These are phyloP conservation scores for Letharia columbiana DNA, from an alignment of 495 filamentous ascomycete species.

Conservation along the genomic window DNA sequence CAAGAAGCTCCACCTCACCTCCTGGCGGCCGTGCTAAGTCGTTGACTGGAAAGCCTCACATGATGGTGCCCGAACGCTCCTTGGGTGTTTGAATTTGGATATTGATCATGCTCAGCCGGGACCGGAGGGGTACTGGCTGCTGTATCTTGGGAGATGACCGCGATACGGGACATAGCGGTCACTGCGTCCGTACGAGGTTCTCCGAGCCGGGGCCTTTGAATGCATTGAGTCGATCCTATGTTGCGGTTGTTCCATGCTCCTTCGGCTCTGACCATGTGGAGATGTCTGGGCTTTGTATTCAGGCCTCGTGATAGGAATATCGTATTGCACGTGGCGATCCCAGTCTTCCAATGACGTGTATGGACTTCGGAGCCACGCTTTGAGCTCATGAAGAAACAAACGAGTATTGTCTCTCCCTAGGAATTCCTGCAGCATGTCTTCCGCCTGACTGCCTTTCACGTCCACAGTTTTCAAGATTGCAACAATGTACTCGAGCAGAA, in stretches of 20 bases:
- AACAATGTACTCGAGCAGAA: conserved; percentile 80
- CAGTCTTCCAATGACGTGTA: conserved; percentile 60
- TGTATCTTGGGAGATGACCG: neutral
- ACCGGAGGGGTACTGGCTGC: neutral
- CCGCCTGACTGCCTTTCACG: conserved; percentile 79
- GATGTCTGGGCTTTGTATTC: neutral
- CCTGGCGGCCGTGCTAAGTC: neutral
- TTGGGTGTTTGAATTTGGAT: neutral
- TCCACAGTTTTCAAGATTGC: conserved; percentile 86
- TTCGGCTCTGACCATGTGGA: neutral
- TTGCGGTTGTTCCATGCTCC: neutral
- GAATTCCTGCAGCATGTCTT: conserved; percentile 81
- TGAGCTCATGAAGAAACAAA: conserved; percentile 78
- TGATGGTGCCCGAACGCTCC: neutral
- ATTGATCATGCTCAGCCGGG: neutral
- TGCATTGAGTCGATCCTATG: neutral
- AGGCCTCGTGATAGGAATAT: conserved; percentile 13
- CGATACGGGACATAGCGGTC: conserved; percentile 9
- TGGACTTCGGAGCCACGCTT: conserved; percentile 73
- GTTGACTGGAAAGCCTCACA: neutral
- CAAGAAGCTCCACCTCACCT: neutral
- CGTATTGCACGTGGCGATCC: conserved; percentile 77
- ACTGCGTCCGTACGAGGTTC: neutral
- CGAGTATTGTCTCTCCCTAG: conserved; percentile 68
- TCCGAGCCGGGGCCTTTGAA: neutral